Base-by-base conservation (phyloP, 176 grass and related monocot species). In the Triticum monococcum region DNA sequence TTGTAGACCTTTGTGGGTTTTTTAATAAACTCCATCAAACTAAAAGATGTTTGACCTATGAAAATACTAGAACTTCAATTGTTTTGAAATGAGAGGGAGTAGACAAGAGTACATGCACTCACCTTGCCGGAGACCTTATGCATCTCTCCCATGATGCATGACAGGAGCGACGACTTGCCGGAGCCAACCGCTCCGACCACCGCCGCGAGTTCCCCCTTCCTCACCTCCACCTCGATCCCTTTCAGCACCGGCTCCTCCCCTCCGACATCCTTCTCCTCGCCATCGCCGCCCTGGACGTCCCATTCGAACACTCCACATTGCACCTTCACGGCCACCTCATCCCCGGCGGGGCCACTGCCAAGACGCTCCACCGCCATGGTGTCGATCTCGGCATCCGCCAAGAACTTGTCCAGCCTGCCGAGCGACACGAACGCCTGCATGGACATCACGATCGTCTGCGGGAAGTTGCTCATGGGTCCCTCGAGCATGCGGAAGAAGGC, bases 61-160 rank as follows among this genome's bases (percentile, higher is more conserved):
- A n/a, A n/a, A n/a, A n/a, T n/a, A n/a, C n/a, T n/a, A n/a, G n/a
- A n/a, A n/a, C n/a, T n/a, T n/a, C n/a, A n/a, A n/a, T n/a, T n/a
- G n/a, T 35, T 35, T 35, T 35, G 33, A 35, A 35, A 35, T 35
- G 33, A 35, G 33, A 35, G 1, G 33, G 33, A 35, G 33, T 35
- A 35, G 33, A 35, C 4, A 35, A 35, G 33, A 35, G 33, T 32
- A 32, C 31, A 32, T 35, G 33, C 33, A 35, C 87, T 75, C 16
- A 94, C 93, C 85, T 66, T 81, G 75, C 93, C 90, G 32, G 90
- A 83, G 82, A 92, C 9, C 87, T 92, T 95, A 40, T 76, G 89
- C 93, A 90, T 95, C 61, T 95, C 93, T 18, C 93, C 90, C 71
- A 92, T 84, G 74, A 95, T 74, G 79, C 93, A 90, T 10, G 90